Evolutionary conservation across 2,329 filamentous ascomycete genomes (phyloP).

Genomic region (Fusarium liriodendri): DNA sequence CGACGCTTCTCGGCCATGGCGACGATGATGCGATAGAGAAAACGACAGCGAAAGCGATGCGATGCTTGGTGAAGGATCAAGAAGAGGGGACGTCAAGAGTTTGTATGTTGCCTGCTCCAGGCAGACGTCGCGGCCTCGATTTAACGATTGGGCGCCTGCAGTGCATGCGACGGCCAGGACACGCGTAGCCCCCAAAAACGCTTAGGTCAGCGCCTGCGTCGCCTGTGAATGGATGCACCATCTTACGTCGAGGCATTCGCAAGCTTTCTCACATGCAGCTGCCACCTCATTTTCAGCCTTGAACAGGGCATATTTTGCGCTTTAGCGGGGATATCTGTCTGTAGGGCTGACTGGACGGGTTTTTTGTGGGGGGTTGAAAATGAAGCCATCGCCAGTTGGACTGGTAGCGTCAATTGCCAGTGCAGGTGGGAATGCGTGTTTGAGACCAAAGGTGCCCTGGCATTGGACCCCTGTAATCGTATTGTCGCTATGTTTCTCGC

Average conservation of each 20-base stretch:
- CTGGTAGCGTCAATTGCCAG: neutral
- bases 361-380: neutral
- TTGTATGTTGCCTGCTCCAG: constrained; percentile 13
- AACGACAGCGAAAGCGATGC: neutral
- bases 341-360: neutral
- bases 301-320: neutral
- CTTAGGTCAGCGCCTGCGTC: neutral
- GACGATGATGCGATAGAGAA: neutral
- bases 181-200: neutral
- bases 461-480: neutral
- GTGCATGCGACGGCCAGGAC: neutral
- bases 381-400: neutral
- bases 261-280: neutral
- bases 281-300: neutral
- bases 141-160: neutral
- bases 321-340: neutral
- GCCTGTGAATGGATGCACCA: neutral
- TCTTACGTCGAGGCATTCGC: neutral
- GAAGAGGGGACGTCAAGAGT: neutral
- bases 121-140: constrained; percentile 17
- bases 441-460: neutral
- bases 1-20: constrained; percentile 12
- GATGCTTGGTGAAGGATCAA: neutral
- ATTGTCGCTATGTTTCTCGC: neutral
- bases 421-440: neutral